Conservation (phyloP, 768 basidiomycete species). For the Mycena albidolilacea region DNA sequence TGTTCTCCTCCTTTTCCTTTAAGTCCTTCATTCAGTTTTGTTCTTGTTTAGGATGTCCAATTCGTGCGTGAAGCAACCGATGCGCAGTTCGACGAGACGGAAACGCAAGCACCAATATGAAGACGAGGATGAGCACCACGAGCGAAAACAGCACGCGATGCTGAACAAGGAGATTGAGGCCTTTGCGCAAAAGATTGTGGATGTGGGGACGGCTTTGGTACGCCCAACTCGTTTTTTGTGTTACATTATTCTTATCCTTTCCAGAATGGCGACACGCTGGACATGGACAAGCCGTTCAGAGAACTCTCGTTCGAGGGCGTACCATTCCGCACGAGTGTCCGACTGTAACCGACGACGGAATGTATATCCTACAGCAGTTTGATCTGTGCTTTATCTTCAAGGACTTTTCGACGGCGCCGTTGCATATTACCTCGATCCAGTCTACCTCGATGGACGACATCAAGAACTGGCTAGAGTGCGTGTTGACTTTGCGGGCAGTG, state of each 20-base stretch:
- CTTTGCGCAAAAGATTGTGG: conserved; percentile 93
- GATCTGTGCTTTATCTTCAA: conserved; percentile 98
- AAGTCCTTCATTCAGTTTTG: too few relatives aligned
- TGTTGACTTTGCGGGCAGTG: too few relatives aligned
- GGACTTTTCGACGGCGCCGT: conserved; percentile 92
- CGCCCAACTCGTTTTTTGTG: conserved; percentile 45
- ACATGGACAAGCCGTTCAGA: conserved; percentile 96
- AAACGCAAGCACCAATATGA: conserved; percentile 97
- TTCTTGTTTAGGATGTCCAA: too few relatives aligned
- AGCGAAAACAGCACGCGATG: conserved; percentile 88
- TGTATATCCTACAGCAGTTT: conserved; percentile 96
- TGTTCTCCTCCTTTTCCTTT: too few relatives aligned
- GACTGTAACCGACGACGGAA: conserved; percentile 96
- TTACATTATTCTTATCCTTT: conserved; percentile 17
- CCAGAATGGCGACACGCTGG: conserved; percentile 83
- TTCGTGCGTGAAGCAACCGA: too few relatives aligned
- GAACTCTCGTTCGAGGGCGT: conserved; percentile 98
- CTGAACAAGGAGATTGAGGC: conserved; percentile 95
- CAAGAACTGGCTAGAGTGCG: conserved; percentile 99
- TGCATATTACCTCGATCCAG: conserved; percentile 98
- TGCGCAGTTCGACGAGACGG: too few relatives aligned
- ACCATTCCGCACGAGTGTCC: conserved; percentile 94
- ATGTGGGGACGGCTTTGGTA: conserved; percentile 85
- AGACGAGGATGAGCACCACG: conserved; percentile 99
- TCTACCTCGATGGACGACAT: conserved; percentile 94